Conservation (phyloP, 352 stramenopile species). For the Pythium sukuiense region DNA sequence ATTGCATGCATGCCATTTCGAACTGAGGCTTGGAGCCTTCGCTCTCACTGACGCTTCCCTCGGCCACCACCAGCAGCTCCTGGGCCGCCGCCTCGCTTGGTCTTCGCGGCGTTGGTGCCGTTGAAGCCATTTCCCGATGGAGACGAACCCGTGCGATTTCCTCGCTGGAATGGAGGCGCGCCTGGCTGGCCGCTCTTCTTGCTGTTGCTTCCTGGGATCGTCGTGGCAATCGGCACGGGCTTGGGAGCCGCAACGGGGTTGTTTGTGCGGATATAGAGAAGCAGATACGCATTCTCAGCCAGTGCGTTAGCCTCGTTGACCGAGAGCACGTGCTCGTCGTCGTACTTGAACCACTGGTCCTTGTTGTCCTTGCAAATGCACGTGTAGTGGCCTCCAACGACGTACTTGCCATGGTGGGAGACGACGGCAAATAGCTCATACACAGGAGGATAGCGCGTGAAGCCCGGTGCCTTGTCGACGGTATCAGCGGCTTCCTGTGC, state of each 20-base stretch:
- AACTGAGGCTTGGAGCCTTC: background rate
- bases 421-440: slow-evolving; percentile 87
- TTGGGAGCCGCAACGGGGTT: slow-evolving; percentile 22
- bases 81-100: slow-evolving; percentile 14
- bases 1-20: background rate
- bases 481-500: slow-evolving; percentile 6
- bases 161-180: background rate
- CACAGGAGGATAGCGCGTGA: slow-evolving; percentile 29
- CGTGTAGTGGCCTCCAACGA: slow-evolving; percentile 84
- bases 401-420: slow-evolving; percentile 77
- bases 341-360: slow-evolving; percentile 84
- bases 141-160: slow-evolving; percentile 4
- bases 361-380: slow-evolving; percentile 85
- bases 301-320: slow-evolving; percentile 72
- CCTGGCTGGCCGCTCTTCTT: slow-evolving; percentile 9
- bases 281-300: slow-evolving; percentile 73
- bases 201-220: slow-evolving; percentile 15
- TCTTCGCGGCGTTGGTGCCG: background rate
- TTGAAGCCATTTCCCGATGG: background rate
- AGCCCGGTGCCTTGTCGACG: background rate
- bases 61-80: slow-evolving; percentile 1
- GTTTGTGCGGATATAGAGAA: slow-evolving; percentile 73
- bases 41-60: slow-evolving; percentile 16
- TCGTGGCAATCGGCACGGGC: slow-evolving; percentile 22
- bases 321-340: slow-evolving; percentile 80